Conservation (phyloP, 2,329 filamentous ascomycete species). For the Beauveria sp. region DNA sequence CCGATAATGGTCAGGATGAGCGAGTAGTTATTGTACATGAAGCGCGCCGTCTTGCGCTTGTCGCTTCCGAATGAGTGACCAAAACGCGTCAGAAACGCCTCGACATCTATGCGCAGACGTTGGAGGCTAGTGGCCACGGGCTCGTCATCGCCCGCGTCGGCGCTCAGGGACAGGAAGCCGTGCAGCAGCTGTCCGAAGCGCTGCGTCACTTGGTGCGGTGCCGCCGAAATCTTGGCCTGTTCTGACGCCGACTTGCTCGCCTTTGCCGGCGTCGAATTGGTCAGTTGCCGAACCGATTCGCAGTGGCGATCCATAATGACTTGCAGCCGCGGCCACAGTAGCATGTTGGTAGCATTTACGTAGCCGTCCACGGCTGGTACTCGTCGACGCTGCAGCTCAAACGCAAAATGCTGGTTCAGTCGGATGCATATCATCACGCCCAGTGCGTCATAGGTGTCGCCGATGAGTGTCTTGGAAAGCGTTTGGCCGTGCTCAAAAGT, state of each 20-base stretch:
- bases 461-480: slow-evolving; percentile 68
- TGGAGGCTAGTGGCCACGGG: slow-evolving; percentile 76
- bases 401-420: slow-evolving; percentile 88
- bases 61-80: slow-evolving; percentile 68
- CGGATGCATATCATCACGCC: slow-evolving; percentile 87
- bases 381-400: slow-evolving; percentile 85
- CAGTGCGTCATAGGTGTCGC: slow-evolving; percentile 73
- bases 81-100: slow-evolving; percentile 71
- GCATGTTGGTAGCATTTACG: slow-evolving; percentile 91
- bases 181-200: slow-evolving; percentile 91
- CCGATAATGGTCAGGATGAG: slow-evolving; percentile 88
- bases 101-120: slow-evolving; percentile 72
- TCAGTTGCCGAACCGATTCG: slow-evolving; percentile 68
- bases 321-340: slow-evolving; percentile 93
- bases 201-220: slow-evolving; percentile 87
- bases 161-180: slow-evolving; percentile 72
- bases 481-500: slow-evolving; percentile 77
- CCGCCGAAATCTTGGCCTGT: slow-evolving; percentile 59
- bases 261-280: slow-evolving; percentile 41
- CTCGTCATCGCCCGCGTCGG: slow-evolving; percentile 86
- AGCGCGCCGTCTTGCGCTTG: slow-evolving; percentile 72
- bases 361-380: slow-evolving; percentile 85
- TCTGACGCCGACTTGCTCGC: slow-evolving; percentile 38
- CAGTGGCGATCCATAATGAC: slow-evolving; percentile 89
- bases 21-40: slow-evolving; percentile 94